Conservation (phyloP, 768 basidiomycete species). For the Termitomyces sp. region DNA sequence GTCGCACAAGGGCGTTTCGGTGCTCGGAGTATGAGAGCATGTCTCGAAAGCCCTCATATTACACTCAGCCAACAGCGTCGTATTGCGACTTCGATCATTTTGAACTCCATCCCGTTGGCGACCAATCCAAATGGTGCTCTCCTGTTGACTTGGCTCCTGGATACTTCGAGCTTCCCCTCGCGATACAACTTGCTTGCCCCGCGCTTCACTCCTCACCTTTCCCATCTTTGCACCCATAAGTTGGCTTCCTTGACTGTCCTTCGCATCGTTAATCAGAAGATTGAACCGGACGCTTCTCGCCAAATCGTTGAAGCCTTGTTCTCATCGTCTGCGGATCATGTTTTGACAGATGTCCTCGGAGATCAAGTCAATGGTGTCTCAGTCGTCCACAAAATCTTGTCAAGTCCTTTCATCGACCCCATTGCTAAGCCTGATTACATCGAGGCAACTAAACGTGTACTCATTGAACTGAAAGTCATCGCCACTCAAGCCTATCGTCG, state of each 20-base stretch:
- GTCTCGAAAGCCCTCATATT: conserved; percentile 87
- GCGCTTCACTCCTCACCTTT: conserved; percentile 93
- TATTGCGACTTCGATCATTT: conserved; percentile 87
- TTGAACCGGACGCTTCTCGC: conserved; percentile 82
- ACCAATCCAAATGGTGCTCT: conserved; percentile 98
- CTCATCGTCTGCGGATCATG: conserved; percentile 84
- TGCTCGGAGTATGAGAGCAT: conserved; percentile 96
- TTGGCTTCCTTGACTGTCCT: conserved; percentile 92
- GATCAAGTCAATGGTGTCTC: conserved; percentile 97
- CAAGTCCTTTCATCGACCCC: conserved; percentile 79
- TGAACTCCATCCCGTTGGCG: conserved; percentile 96
- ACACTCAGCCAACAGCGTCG: conserved; percentile 90
- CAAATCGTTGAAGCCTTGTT: conserved; percentile 90
- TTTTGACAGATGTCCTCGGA: conserved; percentile 87
- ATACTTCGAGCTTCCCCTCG: conserved; percentile 92
- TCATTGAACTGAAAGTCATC: conserved; percentile 88
- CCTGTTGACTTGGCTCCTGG: conserved; percentile 93
- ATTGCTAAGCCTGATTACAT: conserved; percentile 63
- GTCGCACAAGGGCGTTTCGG: conserved; percentile 97
- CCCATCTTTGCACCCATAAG: conserved; percentile 97
- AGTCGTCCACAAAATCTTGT: conserved; percentile 88
- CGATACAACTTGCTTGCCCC: conserved; percentile 92
- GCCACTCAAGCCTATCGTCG: conserved; percentile 93
- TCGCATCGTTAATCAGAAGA: conserved; percentile 94
- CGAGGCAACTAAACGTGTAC: conserved; percentile 84